Evolutionary conservation across 495 filamentous ascomycete genomes (phyloP), one percentile per base, ranked within the genome.

Genomic region (Penicillium turbatum): DNA sequence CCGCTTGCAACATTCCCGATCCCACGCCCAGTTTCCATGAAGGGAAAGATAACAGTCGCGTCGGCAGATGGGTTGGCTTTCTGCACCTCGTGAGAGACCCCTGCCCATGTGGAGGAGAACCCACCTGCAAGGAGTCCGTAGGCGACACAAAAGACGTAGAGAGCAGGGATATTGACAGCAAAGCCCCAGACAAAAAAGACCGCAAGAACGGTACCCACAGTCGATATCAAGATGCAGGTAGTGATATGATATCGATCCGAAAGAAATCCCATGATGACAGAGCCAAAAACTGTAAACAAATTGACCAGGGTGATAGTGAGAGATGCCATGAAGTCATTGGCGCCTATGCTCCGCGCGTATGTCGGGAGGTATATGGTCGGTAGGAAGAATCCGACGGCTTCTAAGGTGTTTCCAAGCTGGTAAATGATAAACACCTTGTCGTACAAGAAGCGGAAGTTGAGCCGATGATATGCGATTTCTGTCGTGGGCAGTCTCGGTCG

Each of bases 121-220:
- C 79, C 76, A 5, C 83, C 83, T 0, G 82, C 84, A 47, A 83
- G 82, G 6, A 86, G 62, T 5, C 86, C 86, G 58, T 85, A 87
- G 2, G 80, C 53, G 5, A 87, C 47, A 36, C 75, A 78, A 48
- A 88, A 89, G 1, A 81, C 65, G 32, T 59, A 59, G 5, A 67
- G 40, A 11, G 54, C 24, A 0, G 59, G 54, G 1, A 61, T 35
- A 24, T 39, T 44, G 5, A 24, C 34, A 9, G 62, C 51, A 13
- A 87, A 65, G 0, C 84, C 85, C 86, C 86, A 88, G 12, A 86
- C 49, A 11, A 87, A 51, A 45, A 88, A 84, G 0, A 85, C 75
- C 0, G 79, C 72, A 3, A 81, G 34, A 3, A 78, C 71, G 1
- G 80, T 72, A 5, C 84, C 84, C 5, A 80, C 50, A 2, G 81